These are phyloP conservation scores for Euphorbia schlechtendalii DNA, from an alignment of 441 rosid genomes.

Conservation along the genomic window DNA sequence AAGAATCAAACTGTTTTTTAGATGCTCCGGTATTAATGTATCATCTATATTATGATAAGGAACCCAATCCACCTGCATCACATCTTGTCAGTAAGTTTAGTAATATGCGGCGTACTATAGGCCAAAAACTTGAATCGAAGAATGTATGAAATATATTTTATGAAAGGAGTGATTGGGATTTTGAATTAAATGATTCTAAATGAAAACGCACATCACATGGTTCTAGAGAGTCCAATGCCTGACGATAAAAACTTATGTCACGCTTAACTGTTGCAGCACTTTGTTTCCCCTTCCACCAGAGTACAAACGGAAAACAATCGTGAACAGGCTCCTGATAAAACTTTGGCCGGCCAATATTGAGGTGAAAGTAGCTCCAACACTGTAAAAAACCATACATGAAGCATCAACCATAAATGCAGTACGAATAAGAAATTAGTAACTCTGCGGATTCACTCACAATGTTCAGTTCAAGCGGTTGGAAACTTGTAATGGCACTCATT, in stretches of 20 bases:
- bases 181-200: neutral
- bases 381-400: conserved; percentile 20
- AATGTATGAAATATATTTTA: neutral
- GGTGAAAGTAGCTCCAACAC: conserved; percentile 84
- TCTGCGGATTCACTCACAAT: conserved; percentile 5
- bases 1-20: conserved; percentile 37
- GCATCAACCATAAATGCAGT: neutral
- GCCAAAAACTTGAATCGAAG: neutral
- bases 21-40: conserved; percentile 38
- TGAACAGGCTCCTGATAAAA: conserved; percentile 33
- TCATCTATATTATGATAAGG: conserved; percentile 45
- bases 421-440: neutral
- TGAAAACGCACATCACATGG: conserved; percentile 38
- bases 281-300: conserved; percentile 71
- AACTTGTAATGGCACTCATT: neutral
- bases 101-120: neutral
- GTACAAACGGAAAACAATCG: conserved; percentile 56
- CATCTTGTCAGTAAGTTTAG: neutral
- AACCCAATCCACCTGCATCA: conserved; percentile 51
- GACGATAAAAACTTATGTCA: conserved; percentile 51
- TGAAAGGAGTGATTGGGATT: neutral
- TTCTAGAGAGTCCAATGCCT: conserved; percentile 54
- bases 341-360: conserved; percentile 59
- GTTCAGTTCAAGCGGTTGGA: neutral
- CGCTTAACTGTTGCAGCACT: conserved; percentile 54